These are phyloP conservation scores for Metschnikowia rubicola DNA, from an alignment of 805 yeast species.

Conservation along the genomic window DNA sequence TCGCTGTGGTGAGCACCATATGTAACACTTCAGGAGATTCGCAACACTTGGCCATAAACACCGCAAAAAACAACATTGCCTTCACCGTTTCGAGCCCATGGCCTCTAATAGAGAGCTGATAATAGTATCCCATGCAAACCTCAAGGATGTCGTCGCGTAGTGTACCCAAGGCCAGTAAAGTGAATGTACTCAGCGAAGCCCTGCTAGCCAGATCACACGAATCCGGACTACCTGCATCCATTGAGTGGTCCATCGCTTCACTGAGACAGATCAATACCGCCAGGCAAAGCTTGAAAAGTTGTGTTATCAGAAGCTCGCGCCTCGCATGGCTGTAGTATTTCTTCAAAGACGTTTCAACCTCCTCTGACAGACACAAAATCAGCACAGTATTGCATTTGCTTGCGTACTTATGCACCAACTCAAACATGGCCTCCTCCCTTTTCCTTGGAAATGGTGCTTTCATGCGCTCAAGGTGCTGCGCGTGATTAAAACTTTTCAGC, in stretches of 20 bases:
- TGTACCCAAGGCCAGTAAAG: background rate
- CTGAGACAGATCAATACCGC: constrained; percentile 9
- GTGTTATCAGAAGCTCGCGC: constrained; percentile 1
- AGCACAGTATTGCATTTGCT: constrained; percentile 3
- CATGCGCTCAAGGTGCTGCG: constrained; percentile 18
- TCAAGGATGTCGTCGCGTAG: constrained; percentile 3
- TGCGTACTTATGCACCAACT: constrained; percentile 2
- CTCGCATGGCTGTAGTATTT: constrained; percentile 8
- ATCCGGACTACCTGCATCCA: too few species aligned
- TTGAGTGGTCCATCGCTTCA: constrained; percentile 3
- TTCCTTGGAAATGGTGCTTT: constrained; percentile 25
- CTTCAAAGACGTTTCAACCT: background rate
- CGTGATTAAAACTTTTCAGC: constrained; percentile 24
- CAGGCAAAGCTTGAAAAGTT: constrained; percentile 8
- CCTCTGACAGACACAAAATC: constrained; percentile 1
- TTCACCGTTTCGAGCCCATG: constrained; percentile 10
- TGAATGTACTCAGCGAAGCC: too few species aligned
- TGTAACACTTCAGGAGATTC: constrained; percentile 25
- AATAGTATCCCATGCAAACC: constrained; percentile 7
- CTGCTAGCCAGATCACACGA: too few species aligned
- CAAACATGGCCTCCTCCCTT: constrained; percentile 4
- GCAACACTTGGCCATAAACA: constrained; percentile 6
- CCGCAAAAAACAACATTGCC: constrained; percentile 7
- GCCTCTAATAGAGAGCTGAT: constrained; percentile 5
- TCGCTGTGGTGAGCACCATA: constrained; percentile 41